Base-by-base conservation (phyloP, 441 rosid species). In the Viola pubescens region DNA sequence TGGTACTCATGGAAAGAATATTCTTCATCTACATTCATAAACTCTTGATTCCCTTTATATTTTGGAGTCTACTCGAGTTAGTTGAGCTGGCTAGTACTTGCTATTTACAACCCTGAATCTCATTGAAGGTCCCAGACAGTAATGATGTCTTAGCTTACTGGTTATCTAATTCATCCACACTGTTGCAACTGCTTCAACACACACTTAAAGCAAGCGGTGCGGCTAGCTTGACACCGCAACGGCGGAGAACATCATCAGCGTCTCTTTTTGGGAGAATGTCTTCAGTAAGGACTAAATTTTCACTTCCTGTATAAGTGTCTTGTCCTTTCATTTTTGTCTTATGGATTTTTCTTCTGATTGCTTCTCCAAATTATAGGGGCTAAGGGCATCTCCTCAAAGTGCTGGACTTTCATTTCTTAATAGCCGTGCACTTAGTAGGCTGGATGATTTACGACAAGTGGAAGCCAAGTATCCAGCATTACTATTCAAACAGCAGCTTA, bases 401-500 rank as follows among this genome's bases (percentile, higher is more conserved):
- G 77, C 94, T 66, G 98, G 90, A 41, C 80, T 91, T 74, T 84
- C 97, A 51, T 84, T 91, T 79, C 81, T 91, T 60, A 89, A 81
- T 75, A 81, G 91, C 63, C 81, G 90, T 62, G 84, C 86, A 42
- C 74, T 86, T 75, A 80, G 86, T 61, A 86, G 91, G 73, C 80
- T 81, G 68, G 98, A 95, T 70, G 97, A 89, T 73, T 64, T 88
- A 62, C 78, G 95, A 51, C 99, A 95, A 73, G 99, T 95, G 64
- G 99, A 95, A 78, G 98, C 99, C 62, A 91, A 95, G 73, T 95
- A 95, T 76, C 99, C 99, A 4, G 99, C 99, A 11, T 80, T 95
- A 67, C 90, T 95, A 69, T 95, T 95, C 76, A 95, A 95, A 77
- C 99, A 95, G 80, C 99, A 95, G 82, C 97, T 95, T 64, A 95